Base-by-base conservation (phyloP, 305 asterid species). In the Fraxinus sp. region DNA sequence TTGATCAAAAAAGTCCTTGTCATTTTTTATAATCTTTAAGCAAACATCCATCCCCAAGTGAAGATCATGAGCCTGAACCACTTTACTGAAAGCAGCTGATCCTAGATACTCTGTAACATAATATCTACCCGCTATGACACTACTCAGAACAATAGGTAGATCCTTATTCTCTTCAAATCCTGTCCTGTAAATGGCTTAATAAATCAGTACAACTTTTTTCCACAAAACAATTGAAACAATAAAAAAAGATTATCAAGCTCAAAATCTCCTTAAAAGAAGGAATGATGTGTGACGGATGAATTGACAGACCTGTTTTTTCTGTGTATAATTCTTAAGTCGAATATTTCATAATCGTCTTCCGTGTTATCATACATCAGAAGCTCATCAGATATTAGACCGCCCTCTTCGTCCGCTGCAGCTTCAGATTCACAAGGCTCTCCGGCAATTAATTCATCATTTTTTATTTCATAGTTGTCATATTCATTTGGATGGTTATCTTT, bases 51-150 rank as follows among this genome's bases (percentile, higher is more conserved):
- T 81, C 68, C 97, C 98, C 5, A 87, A 82, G 85, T 85, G 87
- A 76, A 95, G 93, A 90, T 96, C 99, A 20, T 86, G 97, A 1
- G 98, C 99, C 87, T 92, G 98, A 77, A 95, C 89, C 39, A 96
- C 99, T 86, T 93, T 93, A 86, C 99, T 95, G 92, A 96, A 96
- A 41, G 98, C 98, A 2, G 98, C 99, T 26, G 99, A 95, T 72
- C 99, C 99, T 11, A 96, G 89, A 86, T 87, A 93, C 46, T 96
- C 99, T 0, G 94, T 92, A 35, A 96, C 92, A 78, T 87, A 90
- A 80, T 96, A 96, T 88, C 99, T 85, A 64, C 94, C 89, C 0
- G 97, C 98, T 73, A 96, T 91, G 70, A 95, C 89, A 82, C 91
- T 90, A 79, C 89, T 92, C 70, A 95, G 85, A 80, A 96, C 91